Evolutionary conservation across 192 early-diverging fungal species (phyloP).

Genomic region (Backusella luteola): DNA sequence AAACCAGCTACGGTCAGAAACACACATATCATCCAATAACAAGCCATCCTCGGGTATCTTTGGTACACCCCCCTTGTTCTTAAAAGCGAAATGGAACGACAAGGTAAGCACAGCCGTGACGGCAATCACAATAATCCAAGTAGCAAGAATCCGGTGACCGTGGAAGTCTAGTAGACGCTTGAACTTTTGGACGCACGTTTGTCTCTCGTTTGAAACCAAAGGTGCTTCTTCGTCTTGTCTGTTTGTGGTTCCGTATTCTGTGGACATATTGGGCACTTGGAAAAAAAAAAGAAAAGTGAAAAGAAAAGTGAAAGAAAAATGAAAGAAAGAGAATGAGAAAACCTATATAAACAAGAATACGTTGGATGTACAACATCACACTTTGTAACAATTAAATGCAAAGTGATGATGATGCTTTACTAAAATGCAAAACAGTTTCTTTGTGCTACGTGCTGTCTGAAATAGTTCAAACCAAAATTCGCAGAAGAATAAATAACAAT

Average conservation of each 20-base stretch:
- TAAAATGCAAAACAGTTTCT: neutral
- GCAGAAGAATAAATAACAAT: neutral
- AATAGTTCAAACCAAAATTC: constrained; percentile 1
- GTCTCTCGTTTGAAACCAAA: constrained; percentile 8
- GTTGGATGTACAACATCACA: neutral
- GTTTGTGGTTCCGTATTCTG: constrained; percentile 33
- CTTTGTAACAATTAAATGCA: neutral
- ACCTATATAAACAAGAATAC: neutral
- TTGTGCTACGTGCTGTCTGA: neutral
- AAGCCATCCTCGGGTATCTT: constrained; percentile 12
- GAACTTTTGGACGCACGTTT: constrained; percentile 15
- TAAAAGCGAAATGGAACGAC: constrained; percentile 20
- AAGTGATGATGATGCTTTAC: neutral
- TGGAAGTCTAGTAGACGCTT: constrained; percentile 26
- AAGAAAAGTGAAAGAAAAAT: too few relatives aligned
- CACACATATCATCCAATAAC: constrained; percentile 20
- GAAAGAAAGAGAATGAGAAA: neutral
- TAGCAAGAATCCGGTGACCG: constrained; percentile 27
- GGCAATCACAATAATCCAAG: constrained; percentile 30
- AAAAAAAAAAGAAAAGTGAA: neutral
- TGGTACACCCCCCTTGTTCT: neutral
- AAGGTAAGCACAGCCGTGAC: constrained; percentile 28
- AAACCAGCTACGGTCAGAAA: constrained; percentile 49
- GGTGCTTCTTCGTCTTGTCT: constrained; percentile 32
- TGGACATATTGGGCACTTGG: constrained; percentile 6